Base-by-base conservation (phyloP, 164 flowering plant species). In the Chimonanthus praecox region DNA sequence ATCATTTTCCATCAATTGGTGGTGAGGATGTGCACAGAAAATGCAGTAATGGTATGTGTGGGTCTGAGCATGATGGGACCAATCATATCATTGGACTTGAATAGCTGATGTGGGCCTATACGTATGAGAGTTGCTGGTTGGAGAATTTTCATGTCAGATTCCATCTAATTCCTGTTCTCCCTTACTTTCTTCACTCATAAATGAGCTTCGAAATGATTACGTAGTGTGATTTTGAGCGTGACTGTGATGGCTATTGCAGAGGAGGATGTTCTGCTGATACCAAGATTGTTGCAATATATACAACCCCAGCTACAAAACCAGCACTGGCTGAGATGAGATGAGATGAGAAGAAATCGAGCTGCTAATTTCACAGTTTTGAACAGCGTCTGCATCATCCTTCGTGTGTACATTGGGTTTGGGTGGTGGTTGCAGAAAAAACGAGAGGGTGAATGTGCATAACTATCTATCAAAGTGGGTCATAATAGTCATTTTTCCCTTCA, bases 351-450 rank as follows among this genome's bases (percentile, higher is more conserved):
- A 21, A 63, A 63, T 63, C 18, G 7, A 13, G 66, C 44, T 63
- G 44, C 21, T 63, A 63, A 63, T 18, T 63, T 63, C 18, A 63
- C 66, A 63, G 66, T 63, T 63, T 18, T 63, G 44, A 63, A 63
- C 18, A 15, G 18, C 21, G 18, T 63, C 66, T 21, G 44, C 21
- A 33, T 18, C 8, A 13, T 21, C 21, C 66, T 20, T 4, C 3
- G 9, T 5, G 43, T 63, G 66, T 18, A 21, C 66, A 21, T 63
- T 63, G 66, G 9, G 21, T 63, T 63, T 21, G 43, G 43, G 21
- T 63, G 66, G 44, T 63, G 6, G 44, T 33, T 54, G n/a, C 60
- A 54, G 60, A 16, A 3, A 3, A 54, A 13, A 20, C 15, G 2
- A 3, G n/a, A 63, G 13, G 63, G n/a, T 62, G 21, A 0, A 20